These are phyloP conservation scores for Populus tremula DNA, from an alignment of 345 rosid species.

Conservation along the genomic window DNA sequence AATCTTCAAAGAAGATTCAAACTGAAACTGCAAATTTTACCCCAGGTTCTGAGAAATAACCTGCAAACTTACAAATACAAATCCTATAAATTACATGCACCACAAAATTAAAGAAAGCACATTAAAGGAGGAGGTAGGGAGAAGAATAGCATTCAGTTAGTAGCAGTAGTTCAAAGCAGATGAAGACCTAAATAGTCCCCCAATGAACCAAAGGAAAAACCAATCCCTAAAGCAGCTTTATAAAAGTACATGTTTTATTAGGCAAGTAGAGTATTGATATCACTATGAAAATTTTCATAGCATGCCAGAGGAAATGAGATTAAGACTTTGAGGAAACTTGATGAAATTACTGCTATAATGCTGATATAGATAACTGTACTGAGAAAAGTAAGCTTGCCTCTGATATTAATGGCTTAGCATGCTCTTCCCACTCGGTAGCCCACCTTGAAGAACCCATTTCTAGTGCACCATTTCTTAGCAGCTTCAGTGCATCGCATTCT, in stretches of 20 bases:
- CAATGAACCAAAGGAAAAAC: no score
- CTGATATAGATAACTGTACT: background rate
- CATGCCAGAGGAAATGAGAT: background rate
- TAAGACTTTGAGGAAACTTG: background rate
- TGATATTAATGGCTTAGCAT: conserved; percentile 67
- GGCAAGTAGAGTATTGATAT: background rate
- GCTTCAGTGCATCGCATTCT: conserved; percentile 51
- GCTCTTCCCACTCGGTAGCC: conserved; percentile 87
- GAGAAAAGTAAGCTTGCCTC: conserved; percentile 21
- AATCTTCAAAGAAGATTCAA: background rate
- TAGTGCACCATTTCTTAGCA: conserved; percentile 61
- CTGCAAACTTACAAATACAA: conserved; percentile 17
- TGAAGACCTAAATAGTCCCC: no score
- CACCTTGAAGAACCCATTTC: conserved; percentile 74
- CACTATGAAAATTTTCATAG: background rate
- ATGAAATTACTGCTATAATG: background rate
- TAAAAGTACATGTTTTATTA: background rate
- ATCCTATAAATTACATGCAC: background rate
- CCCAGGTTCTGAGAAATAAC: conserved; percentile 16
- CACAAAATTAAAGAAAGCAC: background rate
- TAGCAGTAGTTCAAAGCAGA: no score
- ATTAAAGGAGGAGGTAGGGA: background rate
- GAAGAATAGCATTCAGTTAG: no score
- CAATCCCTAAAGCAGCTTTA: background rate
- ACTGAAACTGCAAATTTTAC: background rate